Conservation (phyloP, 768 basidiomycete species). For the Pleurotus pulmonarius region DNA sequence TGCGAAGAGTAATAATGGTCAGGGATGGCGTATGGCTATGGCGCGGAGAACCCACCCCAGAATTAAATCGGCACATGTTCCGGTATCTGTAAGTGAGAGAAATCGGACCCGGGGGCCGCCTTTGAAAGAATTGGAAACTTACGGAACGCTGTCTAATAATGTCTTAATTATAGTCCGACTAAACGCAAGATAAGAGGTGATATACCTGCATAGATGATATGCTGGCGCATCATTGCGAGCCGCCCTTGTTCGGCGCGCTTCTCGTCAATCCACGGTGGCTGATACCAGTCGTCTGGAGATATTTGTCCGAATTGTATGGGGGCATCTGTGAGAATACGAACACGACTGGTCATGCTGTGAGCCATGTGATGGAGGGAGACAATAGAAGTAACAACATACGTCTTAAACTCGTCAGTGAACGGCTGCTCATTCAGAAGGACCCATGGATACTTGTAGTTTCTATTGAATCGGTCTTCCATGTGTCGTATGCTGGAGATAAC, state of each 20-base stretch:
- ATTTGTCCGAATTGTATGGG: constrained; percentile 47
- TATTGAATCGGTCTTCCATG: constrained; percentile 82
- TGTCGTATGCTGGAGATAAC: constrained; percentile 64
- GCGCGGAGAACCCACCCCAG: constrained; percentile 39
- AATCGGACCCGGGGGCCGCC: neutral
- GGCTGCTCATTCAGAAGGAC: constrained; percentile 86
- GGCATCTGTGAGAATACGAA: constrained; percentile 20
- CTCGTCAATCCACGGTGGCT: constrained; percentile 75
- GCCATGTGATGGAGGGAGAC: neutral
- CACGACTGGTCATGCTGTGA: constrained; percentile 13
- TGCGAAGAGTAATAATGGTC: constrained; percentile 14
- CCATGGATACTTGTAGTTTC: constrained; percentile 76
- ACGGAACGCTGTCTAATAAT: constrained; percentile 24
- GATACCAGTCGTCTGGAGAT: constrained; percentile 61
- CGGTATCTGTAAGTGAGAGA: constrained; percentile 47
- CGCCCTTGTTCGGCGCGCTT: constrained; percentile 38
- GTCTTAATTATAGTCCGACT: constrained; percentile 7
- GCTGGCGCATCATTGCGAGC: constrained; percentile 28
- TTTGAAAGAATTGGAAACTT: constrained; percentile 3
- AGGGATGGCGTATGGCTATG: neutral
- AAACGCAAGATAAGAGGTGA: neutral
- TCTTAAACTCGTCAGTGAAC: constrained; percentile 74
- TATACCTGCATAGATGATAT: constrained; percentile 40
- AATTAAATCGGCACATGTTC: constrained; percentile 77
- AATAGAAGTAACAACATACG: constrained; percentile 28